Conservation (phyloP, 805 yeast species). For the Pichia scutulata region DNA sequence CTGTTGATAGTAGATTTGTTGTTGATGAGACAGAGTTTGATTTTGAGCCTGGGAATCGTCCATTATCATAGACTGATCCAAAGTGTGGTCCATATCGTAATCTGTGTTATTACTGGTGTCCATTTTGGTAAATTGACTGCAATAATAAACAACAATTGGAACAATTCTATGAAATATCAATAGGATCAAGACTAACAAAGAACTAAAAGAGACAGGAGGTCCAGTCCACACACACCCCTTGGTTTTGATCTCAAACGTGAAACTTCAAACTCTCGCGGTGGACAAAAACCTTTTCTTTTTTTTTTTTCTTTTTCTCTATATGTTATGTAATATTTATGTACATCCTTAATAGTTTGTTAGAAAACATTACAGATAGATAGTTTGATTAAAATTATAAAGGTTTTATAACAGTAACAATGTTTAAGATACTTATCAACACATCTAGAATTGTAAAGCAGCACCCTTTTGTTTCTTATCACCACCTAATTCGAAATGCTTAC, state of each 20-base stretch:
- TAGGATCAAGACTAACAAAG: too few relatives aligned
- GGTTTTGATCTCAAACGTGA: too few relatives aligned
- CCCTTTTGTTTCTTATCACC: slow-evolving; percentile 99
- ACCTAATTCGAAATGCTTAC: slow-evolving; percentile 99
- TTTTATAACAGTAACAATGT: neutral
- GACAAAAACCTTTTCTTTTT: neutral
- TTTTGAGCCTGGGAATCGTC: neutral
- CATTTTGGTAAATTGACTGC: neutral
- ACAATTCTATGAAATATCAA: too few relatives aligned
- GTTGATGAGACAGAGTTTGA: neutral
- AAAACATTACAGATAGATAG: slow-evolving; percentile 1
- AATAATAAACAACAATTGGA: neutral
- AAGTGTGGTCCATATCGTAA: neutral
- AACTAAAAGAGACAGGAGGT: too few relatives aligned
- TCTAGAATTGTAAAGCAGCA: slow-evolving; percentile 98
- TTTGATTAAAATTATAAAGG: slow-evolving; percentile 1
- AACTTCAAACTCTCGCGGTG: too few relatives aligned
- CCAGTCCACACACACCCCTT: too few relatives aligned
- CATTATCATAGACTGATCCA: neutral
- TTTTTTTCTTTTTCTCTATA: too few relatives aligned
- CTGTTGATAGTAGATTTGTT: too few relatives aligned
- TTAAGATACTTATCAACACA: slow-evolving; percentile 2
- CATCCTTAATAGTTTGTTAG: too few relatives aligned
- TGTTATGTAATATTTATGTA: too few relatives aligned
- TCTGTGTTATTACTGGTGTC: neutral